phyloP scores from a whole-genome alignment of 2,329 filamentous ascomycete genomes.

The Penicillium sp. region DNA sequence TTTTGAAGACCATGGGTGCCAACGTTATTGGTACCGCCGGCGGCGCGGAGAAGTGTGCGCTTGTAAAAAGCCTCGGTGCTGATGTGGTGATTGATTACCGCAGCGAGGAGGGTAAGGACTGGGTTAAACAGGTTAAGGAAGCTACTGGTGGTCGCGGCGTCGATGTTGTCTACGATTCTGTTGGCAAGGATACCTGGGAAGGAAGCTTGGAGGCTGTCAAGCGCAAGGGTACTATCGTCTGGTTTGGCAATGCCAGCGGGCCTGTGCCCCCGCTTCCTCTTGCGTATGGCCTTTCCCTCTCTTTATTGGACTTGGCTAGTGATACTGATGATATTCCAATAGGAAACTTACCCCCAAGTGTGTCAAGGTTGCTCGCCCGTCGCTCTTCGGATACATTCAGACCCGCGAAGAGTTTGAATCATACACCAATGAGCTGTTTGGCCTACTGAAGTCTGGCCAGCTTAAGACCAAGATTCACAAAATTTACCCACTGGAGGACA shows the following conservation, averaged over 20 bases:
- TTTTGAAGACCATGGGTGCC: conserved; percentile 70
- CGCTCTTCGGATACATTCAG: conserved; percentile 67
- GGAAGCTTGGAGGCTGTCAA: conserved; percentile 70
- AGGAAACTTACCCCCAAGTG: conserved; percentile 68
- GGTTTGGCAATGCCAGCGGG: conserved; percentile 80
- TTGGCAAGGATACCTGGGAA: conserved; percentile 84
- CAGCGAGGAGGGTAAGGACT: conserved; percentile 76
- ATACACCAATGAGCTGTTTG: conserved; percentile 72
- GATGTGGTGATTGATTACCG: conserved; percentile 75
- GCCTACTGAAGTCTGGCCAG: conserved; percentile 66
- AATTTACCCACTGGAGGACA: conserved; percentile 72
- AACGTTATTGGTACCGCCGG: conserved; percentile 77
- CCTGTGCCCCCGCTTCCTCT: conserved; percentile 69
- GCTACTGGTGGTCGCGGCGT: conserved; percentile 73
- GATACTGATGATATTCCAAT: conserved; percentile 14
- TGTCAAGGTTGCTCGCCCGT: conserved; percentile 71
- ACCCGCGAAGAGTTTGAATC: conserved; percentile 69
- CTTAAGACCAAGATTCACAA: conserved; percentile 73
- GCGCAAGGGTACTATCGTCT: conserved; percentile 73
- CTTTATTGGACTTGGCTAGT: neutral
- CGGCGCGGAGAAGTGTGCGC: conserved; percentile 67
- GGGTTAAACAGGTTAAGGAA: conserved; percentile 80
- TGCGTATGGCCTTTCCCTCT: conserved; percentile 49
- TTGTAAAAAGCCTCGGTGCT: conserved; percentile 68
- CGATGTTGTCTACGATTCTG: conserved; percentile 78